These are phyloP conservation scores for Mycosphaerelloides madeirae DNA, from an alignment of 2,329 filamentous ascomycete species.

Conservation along the genomic window DNA sequence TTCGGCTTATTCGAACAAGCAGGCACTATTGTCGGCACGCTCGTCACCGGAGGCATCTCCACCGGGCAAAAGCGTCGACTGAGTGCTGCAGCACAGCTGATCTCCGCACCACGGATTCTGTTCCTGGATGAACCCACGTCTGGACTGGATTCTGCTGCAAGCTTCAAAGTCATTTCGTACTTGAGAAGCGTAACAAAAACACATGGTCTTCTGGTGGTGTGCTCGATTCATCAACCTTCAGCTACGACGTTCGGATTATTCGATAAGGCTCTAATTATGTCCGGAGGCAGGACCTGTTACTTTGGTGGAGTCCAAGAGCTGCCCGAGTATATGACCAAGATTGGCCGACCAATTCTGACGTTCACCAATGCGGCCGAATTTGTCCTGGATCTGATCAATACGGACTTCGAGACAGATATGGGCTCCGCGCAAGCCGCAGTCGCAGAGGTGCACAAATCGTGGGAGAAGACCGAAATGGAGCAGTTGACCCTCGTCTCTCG, in stretches of 20 bases:
- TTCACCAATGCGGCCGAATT: slow-evolving; percentile 80
- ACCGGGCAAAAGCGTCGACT: slow-evolving; percentile 80
- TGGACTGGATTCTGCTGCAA: slow-evolving; percentile 73
- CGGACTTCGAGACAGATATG: slow-evolving; percentile 60
- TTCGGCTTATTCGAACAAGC: slow-evolving; percentile 70
- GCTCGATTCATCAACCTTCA: slow-evolving; percentile 81
- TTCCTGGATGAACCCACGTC: slow-evolving; percentile 83
- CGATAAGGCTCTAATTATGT: slow-evolving; percentile 71
- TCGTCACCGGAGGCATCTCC: slow-evolving; percentile 75
- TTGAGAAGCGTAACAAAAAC: slow-evolving; percentile 61
- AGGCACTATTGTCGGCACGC: slow-evolving; percentile 71
- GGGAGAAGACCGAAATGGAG: slow-evolving; percentile 48
- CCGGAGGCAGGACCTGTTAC: slow-evolving; percentile 65
- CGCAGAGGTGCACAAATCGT: slow-evolving; percentile 50
- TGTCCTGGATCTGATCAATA: slow-evolving; percentile 72
- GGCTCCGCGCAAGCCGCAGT: slow-evolving; percentile 48
- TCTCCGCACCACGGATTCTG: slow-evolving; percentile 73
- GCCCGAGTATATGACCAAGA: slow-evolving; percentile 57
- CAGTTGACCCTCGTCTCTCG: slow-evolving; percentile 31
- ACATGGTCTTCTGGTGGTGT: slow-evolving; percentile 71
- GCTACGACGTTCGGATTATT: slow-evolving; percentile 75
- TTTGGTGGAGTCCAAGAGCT: slow-evolving; percentile 60
- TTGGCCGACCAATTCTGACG: slow-evolving; percentile 60
- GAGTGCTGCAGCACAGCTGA: slow-evolving; percentile 73
- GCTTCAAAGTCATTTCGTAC: slow-evolving; percentile 71